A percentile compares a stretch with the other conserved stretches of the same genome.
Conservation (phyloP, 2,329 filamentous ascomycete species). For the Colletotrichum tofieldiae region DNA sequence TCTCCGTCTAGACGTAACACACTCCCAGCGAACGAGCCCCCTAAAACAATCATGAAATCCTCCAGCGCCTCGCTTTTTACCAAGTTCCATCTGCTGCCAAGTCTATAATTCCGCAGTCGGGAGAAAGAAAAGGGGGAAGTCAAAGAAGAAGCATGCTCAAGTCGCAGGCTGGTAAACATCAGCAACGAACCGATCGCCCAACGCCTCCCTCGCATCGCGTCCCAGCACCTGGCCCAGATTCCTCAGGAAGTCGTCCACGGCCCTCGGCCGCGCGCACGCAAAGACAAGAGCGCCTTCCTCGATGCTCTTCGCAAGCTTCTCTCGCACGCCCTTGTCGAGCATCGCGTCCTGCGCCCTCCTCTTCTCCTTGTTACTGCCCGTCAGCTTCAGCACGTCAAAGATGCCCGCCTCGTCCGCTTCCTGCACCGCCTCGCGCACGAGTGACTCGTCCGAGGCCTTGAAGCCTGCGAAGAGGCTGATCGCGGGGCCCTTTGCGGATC, state of each 20-base stretch:
- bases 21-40: neutral
- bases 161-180: constrained; percentile 42
- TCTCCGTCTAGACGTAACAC: neutral
- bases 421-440: constrained; percentile 37
- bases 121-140: neutral
- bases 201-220: constrained; percentile 31
- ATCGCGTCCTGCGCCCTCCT: constrained; percentile 38
- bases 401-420: constrained; percentile 34
- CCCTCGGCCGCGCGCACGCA: constrained; percentile 38
- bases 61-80: constrained; percentile 22
- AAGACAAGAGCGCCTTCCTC: constrained; percentile 37
- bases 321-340: constrained; percentile 29
- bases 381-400: constrained; percentile 26
- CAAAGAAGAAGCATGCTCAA: neutral
- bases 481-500: neutral
- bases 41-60: neutral
- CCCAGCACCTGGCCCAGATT: constrained; percentile 40
- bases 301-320: constrained; percentile 30
- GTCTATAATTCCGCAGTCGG: neutral
- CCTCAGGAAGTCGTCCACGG: constrained; percentile 35
- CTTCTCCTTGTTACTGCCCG: constrained; percentile 34
- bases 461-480: constrained; percentile 42
- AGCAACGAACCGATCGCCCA: constrained; percentile 39
- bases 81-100: neutral
- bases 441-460: constrained; percentile 32